These are phyloP conservation scores for Phytomonas francai DNA, from an alignment of 208 protist species.

Conservation along the genomic window DNA sequence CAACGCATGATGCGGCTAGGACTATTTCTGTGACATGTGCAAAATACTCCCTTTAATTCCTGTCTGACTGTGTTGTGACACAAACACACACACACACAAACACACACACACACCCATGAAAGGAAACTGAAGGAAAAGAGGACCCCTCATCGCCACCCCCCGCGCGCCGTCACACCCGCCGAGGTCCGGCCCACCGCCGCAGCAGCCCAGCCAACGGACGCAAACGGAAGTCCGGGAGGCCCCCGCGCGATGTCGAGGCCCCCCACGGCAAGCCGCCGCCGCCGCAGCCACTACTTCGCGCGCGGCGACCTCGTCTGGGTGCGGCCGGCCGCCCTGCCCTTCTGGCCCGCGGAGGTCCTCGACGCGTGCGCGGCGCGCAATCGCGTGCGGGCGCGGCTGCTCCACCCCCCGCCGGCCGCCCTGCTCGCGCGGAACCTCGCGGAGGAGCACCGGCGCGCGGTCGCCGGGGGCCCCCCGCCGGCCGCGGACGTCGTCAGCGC, in stretches of 20 bases:
- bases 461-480: conserved; percentile 2
- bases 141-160: too few species aligned
- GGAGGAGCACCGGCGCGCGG: conserved; percentile 18
- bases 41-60: not conserved
- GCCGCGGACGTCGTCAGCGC: conserved; percentile 40
- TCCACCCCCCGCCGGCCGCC: conserved; percentile 37
- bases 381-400: conserved; percentile 45
- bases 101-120: not conserved
- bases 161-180: too few species aligned
- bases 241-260: too few species aligned
- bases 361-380: conserved; percentile 44
- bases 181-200: too few species aligned
- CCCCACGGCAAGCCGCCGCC: too few species aligned
- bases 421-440: conserved; percentile 31
- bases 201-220: too few species aligned
- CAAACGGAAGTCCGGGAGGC: too few species aligned
- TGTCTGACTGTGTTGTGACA: not conserved
- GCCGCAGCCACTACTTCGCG: conserved; percentile 74
- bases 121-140: too few species aligned
- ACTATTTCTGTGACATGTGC: too few species aligned
- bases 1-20: too few species aligned
- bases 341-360: conserved; percentile 81
- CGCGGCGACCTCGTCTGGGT: conserved; percentile 79
- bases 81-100: not conserved
- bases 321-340: conserved; percentile 58